These are phyloP conservation scores for Plectosphaerella sp. DNA, from an alignment of 2,329 filamentous ascomycete genomes.

Conservation along the genomic window DNA sequence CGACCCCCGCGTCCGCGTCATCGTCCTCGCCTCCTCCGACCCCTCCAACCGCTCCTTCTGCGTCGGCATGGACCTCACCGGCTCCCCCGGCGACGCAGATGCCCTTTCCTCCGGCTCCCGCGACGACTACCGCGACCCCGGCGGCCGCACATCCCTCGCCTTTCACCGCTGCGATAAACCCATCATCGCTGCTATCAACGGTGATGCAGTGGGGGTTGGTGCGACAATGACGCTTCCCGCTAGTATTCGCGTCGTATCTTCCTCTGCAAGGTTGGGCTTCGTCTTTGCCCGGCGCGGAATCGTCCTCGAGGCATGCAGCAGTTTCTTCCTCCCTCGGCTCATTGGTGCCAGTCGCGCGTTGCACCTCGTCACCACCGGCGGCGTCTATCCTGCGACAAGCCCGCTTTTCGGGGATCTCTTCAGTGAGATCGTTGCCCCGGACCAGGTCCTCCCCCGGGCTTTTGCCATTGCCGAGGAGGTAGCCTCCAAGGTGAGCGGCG, in stretches of 20 bases:
- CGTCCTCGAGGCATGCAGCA: constrained; percentile 67
- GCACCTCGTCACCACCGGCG: constrained; percentile 63
- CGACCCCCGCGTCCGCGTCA: constrained; percentile 49
- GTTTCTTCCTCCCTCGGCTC: constrained; percentile 67
- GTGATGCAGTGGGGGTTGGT: constrained; percentile 55
- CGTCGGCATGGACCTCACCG: constrained; percentile 50
- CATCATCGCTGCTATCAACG: constrained; percentile 54
- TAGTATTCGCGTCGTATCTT: constrained; percentile 47
- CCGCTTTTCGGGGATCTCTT: constrained; percentile 57
- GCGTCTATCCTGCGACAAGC: constrained; percentile 49
- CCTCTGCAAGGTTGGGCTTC: constrained; percentile 64
- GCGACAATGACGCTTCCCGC: constrained; percentile 58
- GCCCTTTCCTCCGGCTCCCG: constrained; percentile 15
- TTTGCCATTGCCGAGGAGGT: constrained; percentile 64
- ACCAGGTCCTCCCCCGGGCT: constrained; percentile 59
- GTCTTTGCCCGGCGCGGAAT: constrained; percentile 69
- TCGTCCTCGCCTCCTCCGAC: constrained; percentile 52
- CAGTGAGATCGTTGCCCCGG: constrained; percentile 57
- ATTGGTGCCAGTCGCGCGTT: constrained; percentile 61
- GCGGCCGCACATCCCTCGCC: constrained; percentile 49
- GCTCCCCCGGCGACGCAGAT: not conserved
- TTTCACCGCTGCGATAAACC: constrained; percentile 55
- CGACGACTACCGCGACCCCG: constrained; percentile 40
- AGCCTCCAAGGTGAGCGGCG: constrained; percentile 58
- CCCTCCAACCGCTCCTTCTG: constrained; percentile 47